Evolutionary conservation across 805 yeast species (phyloP), one percentile per base, ranked within the genome.

Genomic region (Sporopachydermia quercuum): DNA sequence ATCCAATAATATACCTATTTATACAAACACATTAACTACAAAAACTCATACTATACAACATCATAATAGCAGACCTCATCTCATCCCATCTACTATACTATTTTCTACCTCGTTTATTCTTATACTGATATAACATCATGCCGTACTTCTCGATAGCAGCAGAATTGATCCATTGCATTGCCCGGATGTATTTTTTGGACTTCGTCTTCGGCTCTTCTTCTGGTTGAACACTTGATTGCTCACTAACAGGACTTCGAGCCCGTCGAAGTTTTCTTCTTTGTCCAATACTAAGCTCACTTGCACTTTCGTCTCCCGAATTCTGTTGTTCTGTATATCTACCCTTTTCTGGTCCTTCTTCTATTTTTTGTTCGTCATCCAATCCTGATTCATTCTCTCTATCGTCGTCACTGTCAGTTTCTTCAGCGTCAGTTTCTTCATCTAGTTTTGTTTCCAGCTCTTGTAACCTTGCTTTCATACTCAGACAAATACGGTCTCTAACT

Each of bases 401-500:
- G 5, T 45, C 42, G 35, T 47, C 36, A 35, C 38, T 38, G 5
- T 47, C 46, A 17, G 4, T 16, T 23, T 37, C 41, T 17, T 27
- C 16, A 14, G 15, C 16, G 23, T 30, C 36, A 35, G 4, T 43
- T 45, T 11, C 36, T 45, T 69, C 74, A 19, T 65, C 70, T 3
- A 61, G 62, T 0, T 65, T 74, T 17, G 68, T 45, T 42, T 63
- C 64, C 39, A 77, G 54, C 2, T 78, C 73, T 42, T 67, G 68
- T 18, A 70, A 61, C 43, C 94, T 66, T 1, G 83, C 69, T 6
- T 55, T 61, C 47, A 82, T 71, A 47, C 85, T 71, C 8, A 65
- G 57, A 23, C 54, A 53, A 16, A 81, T 65, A 14, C 70, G 66
- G 6, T 71, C 78, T 45, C 70, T 68, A 16, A 75, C 65, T 3